Base-by-base conservation (phyloP, 2,329 filamentous ascomycete species). In the Fusarium sp. region DNA sequence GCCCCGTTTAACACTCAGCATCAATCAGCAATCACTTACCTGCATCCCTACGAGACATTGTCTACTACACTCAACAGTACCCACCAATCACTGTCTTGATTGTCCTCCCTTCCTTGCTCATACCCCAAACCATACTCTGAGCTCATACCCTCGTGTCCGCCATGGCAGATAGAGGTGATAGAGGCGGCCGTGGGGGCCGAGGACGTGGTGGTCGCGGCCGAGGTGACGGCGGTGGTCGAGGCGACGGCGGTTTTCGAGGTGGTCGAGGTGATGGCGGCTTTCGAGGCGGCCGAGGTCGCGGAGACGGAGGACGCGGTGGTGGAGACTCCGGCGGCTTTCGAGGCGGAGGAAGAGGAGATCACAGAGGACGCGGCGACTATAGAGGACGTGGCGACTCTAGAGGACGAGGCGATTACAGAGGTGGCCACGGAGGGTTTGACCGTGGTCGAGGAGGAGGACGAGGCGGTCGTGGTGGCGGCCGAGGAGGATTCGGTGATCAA, bases 111-210 rank as follows among this genome's bases (percentile, higher is more conserved):
- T n/a, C 24, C 24, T 22, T 42, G 16, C 35, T 29, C 16, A 17
- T 24, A 49, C 16, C 9, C 44, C 46, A 51, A n/a, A 17, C 8
- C 46, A 33, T n/a, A 17, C 5, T 4, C 31, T 58, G n/a, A 31
- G 5, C 40, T 16, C 24, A 27, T n/a, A 10, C 38, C 31, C 16
- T 42, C 44, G 35, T 36, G 36, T 42, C 38, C 35, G 51, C 27
- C 44, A 80, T 81, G 79, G 71, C 79, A 24, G 79, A 80, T 57
- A 71, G 77, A 56, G 75, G 74, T 35, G 75, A 74, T n/a, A 73
- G 79, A 61, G 77, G 78, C 2, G 69, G 74, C 22, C 71, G 75
- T 53, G 71, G 78, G 36, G 65, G 73, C 51, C 64, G 71, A 53
- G 49, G 49, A 53, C 49, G 49, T 31, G 49, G 46, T 20, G 46